Base-by-base conservation (phyloP, 2,329 filamentous ascomycete genomes). In the Penicillium sp. region DNA sequence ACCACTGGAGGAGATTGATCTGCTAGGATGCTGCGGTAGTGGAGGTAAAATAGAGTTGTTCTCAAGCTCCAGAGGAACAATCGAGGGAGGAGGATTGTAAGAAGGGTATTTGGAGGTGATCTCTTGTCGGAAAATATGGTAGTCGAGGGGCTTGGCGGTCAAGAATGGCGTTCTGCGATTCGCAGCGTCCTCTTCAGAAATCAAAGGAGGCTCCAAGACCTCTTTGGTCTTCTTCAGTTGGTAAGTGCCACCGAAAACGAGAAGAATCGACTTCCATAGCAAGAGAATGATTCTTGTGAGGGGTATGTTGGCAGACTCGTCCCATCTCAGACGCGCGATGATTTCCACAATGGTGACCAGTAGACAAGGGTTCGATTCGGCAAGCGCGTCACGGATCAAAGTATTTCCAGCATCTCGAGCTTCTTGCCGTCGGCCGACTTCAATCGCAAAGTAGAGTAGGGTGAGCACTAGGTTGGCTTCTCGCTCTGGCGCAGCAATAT, bases 101-200 rank as follows among this genome's bases (percentile, higher is more conserved):
- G 95, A 91, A 11, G 95, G 95, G 73, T 99, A 99, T 77, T 99
- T 99, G 2, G 94, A 97, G 15, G 90, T 96, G 59, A 99, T 94
- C 74, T 99, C 95, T 74, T 97, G 94, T 38, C 95, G 89, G 72
- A 99, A 99, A 22, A 93, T 84, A 73, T 99, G 94, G 72, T 99
- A 99, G 71, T 99, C 95, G 11, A 99, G 80, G 4, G 95, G 95
- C 1, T 94, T 97, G 4, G 95, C 94, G 1, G 91, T 96, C 61
- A 99, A 94, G 47, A 90, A 82, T n/a, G 88, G 88, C 66, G 90
- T 89, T 53, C 87, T 85, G 67, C 88, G 87, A 42, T 75, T 78
- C 62, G 81, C 78, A 68, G 68, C 61, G 45, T 72, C 68, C 22
- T 70, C 65, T 48, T 71, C 67, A 17, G 66, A 59, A 65, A 92